Base-by-base conservation (phyloP, 495 filamentous ascomycete genomes). In the Viridothelium virens region DNA sequence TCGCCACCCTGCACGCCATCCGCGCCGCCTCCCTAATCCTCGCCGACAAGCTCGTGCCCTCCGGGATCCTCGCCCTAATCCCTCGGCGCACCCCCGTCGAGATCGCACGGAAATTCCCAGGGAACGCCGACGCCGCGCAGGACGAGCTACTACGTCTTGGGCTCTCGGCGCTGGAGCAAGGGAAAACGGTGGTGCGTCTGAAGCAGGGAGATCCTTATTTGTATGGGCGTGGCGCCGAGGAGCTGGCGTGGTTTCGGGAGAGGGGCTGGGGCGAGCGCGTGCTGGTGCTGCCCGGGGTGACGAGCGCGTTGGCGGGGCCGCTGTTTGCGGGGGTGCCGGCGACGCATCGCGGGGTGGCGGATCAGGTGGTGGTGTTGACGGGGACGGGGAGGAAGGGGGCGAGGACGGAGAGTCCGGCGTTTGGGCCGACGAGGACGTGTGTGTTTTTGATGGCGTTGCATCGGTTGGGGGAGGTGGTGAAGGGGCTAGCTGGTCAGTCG, bases 171-270 rank as follows among this genome's bases (percentile, higher is more conserved):
- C 78, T 93, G 31, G 79, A 83, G 44, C 81, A 82, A 3, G 95
- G 95, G 14, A 81, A 88, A 69, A 89, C 84, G 1, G 94, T 97
- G 0, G 81, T 98, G 33, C 83, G 94, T 5, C 79, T 98, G 34
- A 98, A 98, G 77, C 94, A 98, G 73, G 94, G 94, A 25, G 94
- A 98, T 72, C 94, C 94, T 0, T 98, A 96, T 75, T 83, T 98
- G 34, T 98, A 96, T 76, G 94, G 94, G 33, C 85, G 94, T 50
- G 94, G 94, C 67, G 94, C 88, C 14, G 94, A 98, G 73, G 94
- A 98, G 73, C 89, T 87, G 46, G 85, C 85, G n/a, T 96, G 90
- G 73, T 97, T 98, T 80, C 78, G 83, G 1, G 76, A 75, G 6
- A 79, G 89, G 61, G 94, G 92, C 9, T 87, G 87, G 47, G 65